Percentiles rank a stretch among this genome's conserved stretches.
Conservation (phyloP, 805 yeast genomes). For the Kluyveromyces nonfermentans region DNA sequence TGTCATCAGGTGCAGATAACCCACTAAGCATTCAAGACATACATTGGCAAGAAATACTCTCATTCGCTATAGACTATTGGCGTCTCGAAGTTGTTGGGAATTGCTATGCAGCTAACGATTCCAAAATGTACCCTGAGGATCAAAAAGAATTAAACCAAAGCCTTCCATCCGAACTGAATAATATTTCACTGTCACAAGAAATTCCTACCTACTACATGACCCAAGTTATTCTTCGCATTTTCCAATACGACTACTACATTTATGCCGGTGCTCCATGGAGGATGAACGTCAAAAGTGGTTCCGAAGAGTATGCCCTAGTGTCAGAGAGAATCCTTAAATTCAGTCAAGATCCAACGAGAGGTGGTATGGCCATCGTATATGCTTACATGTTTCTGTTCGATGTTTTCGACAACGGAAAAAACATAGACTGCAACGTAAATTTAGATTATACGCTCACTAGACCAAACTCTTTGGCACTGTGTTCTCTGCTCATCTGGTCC, state of each 20-base stretch:
- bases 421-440: conserved; percentile 41
- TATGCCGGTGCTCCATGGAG: conserved; percentile 78
- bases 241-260: conserved; percentile 70
- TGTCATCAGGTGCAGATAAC: conserved; percentile 8
- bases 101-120: conserved; percentile 21
- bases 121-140: conserved; percentile 11
- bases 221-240: conserved; percentile 59
- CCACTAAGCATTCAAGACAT: conserved; percentile 15
- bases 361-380: conserved; percentile 47
- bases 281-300: conserved; percentile 56
- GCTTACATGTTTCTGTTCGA: conserved; percentile 55
- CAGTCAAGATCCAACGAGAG: conserved; percentile 32
- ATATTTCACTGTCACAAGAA: conserved; percentile 36
- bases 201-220: conserved; percentile 65
- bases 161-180: conserved; percentile 1
- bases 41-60: conserved; percentile 63
- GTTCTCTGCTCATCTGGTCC: conserved; percentile 38
- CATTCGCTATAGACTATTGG: conserved; percentile 67
- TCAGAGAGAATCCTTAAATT: conserved; percentile 34
- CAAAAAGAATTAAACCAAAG: not conserved
- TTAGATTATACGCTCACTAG: conserved; percentile 40
- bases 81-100: conserved; percentile 35
- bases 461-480: conserved; percentile 28
- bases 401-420: conserved; percentile 41
- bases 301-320: conserved; percentile 40